Conservation (phyloP, 805 yeast genomes). For the Henningerozyma blattae region DNA sequence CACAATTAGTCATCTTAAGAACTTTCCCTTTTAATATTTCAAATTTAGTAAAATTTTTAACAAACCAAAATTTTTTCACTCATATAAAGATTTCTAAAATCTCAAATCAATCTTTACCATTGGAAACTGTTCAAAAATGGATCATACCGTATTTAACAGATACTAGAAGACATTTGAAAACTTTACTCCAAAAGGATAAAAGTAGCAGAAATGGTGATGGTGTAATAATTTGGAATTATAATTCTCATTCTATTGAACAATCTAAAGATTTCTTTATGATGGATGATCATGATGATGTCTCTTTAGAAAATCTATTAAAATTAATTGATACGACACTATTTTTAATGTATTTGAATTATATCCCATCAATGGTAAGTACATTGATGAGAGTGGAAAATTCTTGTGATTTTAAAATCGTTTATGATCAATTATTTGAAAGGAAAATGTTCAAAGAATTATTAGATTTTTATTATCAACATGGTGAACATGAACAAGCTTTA, state of each 20-base stretch:
- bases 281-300: constrained; percentile 22
- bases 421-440: constrained; percentile 34
- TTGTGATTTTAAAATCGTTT: constrained; percentile 58
- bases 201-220: too few relatives aligned
- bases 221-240: constrained; percentile 13
- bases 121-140: constrained; percentile 14
- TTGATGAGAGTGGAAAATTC: constrained; percentile 62
- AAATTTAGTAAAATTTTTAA: constrained; percentile 9
- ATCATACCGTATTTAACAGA: constrained; percentile 35
- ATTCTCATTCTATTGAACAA: constrained; percentile 12
- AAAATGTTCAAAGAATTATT: constrained; percentile 54
- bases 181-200: constrained; percentile 9
- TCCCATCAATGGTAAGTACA: constrained; percentile 70
- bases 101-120: background rate
- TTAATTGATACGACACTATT: constrained; percentile 71
- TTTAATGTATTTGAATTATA: constrained; percentile 55
- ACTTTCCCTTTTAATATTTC: constrained; percentile 31
- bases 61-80: constrained; percentile 7
- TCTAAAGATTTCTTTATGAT: constrained; percentile 19
- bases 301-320: constrained; percentile 28
- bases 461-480: constrained; percentile 61
- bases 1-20: constrained; percentile 33
- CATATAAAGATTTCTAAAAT: background rate
- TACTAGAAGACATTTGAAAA: constrained; percentile 32
- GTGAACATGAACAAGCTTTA: constrained; percentile 55